Conservation (phyloP, 495 filamentous ascomycete genomes). For the Hypoxylon fuscum region DNA sequence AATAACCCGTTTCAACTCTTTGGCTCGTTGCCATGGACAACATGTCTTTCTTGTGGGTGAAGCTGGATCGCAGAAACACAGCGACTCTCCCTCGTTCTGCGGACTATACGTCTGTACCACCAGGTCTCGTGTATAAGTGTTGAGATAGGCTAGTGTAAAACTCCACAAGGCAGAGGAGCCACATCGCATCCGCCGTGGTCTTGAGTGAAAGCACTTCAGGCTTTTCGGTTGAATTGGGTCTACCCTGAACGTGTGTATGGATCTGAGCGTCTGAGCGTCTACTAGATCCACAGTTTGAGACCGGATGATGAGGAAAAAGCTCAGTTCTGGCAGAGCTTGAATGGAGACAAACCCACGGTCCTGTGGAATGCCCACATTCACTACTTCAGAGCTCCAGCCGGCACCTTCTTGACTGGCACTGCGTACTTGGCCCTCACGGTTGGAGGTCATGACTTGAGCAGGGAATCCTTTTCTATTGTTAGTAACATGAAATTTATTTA, state of each 20-base stretch:
- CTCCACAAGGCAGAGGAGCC: conserved; percentile 59
- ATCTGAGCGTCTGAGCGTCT: conserved; percentile 56
- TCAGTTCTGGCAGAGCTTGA: conserved; percentile 47
- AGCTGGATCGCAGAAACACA: conserved; percentile 50
- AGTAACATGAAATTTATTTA: conserved; percentile 11
- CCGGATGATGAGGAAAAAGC: conserved; percentile 60
- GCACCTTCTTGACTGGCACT: conserved; percentile 50
- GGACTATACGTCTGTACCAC: conserved; percentile 66
- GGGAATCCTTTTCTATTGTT: conserved; percentile 37
- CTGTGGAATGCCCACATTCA: conserved; percentile 26
- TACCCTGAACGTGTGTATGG: conserved; percentile 66
- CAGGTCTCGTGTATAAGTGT: conserved; percentile 60
- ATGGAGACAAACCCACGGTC: conserved; percentile 42
- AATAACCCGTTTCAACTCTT: conserved; percentile 48
- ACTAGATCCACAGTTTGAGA: conserved; percentile 61
- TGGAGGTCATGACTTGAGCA: conserved; percentile 44
- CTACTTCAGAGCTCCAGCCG: conserved; percentile 48
- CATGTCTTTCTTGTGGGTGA: conserved; percentile 47
- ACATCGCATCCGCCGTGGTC: conserved; percentile 56
- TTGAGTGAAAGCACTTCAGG: conserved; percentile 59
- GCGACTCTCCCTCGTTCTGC: conserved; percentile 50
- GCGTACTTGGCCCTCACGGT: conserved; percentile 51
- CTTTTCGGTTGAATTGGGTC: conserved; percentile 63
- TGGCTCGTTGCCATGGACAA: conserved; percentile 53
- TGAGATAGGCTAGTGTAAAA: conserved; percentile 63